Evolutionary conservation across 2,329 filamentous ascomycete genomes (phyloP).

Genomic region (Sclerotinia minor): DNA sequence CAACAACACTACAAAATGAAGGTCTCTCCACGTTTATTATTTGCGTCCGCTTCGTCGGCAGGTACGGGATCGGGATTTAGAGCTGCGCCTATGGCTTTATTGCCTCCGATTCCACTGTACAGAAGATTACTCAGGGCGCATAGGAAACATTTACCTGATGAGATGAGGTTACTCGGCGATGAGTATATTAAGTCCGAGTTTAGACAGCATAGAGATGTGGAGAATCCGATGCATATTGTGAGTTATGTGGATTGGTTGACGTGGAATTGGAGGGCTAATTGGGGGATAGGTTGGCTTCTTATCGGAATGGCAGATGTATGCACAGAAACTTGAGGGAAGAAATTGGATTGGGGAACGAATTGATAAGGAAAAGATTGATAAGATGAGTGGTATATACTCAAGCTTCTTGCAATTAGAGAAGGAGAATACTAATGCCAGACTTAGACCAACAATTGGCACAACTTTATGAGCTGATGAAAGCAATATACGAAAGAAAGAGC

Average conservation of each 20-base stretch:
- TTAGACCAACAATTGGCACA: constrained; percentile 90
- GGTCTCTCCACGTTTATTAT: constrained; percentile 32
- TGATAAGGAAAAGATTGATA: constrained; percentile 79
- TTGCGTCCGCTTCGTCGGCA: constrained; percentile 34
- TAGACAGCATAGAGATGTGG: constrained; percentile 74
- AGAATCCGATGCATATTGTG: constrained; percentile 91
- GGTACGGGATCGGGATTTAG: constrained; percentile 33
- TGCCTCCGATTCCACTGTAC: constrained; percentile 71
- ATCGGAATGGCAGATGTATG: constrained; percentile 94
- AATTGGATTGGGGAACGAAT: constrained; percentile 81
- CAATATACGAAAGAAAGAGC: constrained; percentile 65
- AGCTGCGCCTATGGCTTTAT: constrained; percentile 38
- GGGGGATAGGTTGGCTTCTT: constrained; percentile 79
- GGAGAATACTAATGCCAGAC: constrained; percentile 20
- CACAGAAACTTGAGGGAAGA: constrained; percentile 87
- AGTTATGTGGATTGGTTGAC: constrained; percentile 38
- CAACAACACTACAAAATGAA: constrained; percentile 31
- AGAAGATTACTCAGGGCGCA: constrained; percentile 83
- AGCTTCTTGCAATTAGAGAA: not conserved
- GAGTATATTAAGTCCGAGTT: constrained; percentile 94
- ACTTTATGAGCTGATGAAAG: constrained; percentile 89
- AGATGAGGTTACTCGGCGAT: constrained; percentile 82
- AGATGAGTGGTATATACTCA: constrained; percentile 78
- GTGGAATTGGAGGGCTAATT: not conserved
- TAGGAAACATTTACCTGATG: constrained; percentile 70